Conservation (phyloP, 805 yeast species). For the Wickerhamiella kurtzmanii region DNA sequence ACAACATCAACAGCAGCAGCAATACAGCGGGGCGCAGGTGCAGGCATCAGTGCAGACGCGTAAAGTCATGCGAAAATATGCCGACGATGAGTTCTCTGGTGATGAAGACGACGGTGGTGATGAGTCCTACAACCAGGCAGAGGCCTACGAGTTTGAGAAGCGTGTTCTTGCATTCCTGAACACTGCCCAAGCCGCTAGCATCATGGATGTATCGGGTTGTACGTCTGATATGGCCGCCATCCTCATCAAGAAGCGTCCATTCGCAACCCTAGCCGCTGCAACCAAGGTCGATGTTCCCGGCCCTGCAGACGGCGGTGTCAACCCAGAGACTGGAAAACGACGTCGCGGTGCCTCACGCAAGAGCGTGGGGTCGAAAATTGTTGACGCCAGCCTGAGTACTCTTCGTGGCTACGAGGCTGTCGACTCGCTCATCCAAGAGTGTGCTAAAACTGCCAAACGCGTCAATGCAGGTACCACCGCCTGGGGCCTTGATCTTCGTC, state of each 20-base stretch:
- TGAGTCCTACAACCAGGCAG: constrained; percentile 22
- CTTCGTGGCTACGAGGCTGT: constrained; percentile 87
- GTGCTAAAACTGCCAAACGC: constrained; percentile 60
- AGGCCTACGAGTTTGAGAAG: constrained; percentile 36
- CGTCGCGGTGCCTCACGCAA: constrained; percentile 34
- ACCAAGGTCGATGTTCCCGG: constrained; percentile 42
- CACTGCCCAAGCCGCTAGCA: constrained; percentile 57
- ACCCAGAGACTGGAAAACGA: constrained; percentile 22
- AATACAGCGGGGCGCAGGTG: neutral
- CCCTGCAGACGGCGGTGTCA: constrained; percentile 12
- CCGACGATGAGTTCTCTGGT: constrained; percentile 4
- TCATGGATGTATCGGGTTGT: constrained; percentile 68
- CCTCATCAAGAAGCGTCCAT: constrained; percentile 63
- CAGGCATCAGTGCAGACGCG: neutral
- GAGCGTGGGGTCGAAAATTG: constrained; percentile 58
- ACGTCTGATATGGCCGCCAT: constrained; percentile 50
- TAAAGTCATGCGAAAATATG: neutral
- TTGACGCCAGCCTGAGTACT: constrained; percentile 55
- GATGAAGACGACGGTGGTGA: constrained; percentile 34
- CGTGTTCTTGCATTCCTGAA: constrained; percentile 68
- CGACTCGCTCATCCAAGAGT: constrained; percentile 74
- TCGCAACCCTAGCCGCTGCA: constrained; percentile 41
- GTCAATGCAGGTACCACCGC: constrained; percentile 59
- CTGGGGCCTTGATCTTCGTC: constrained; percentile 81
- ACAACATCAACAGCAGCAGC: too few species aligned